These are phyloP conservation scores for Aspergillus novoparasiticus DNA, from an alignment of 2,329 filamentous ascomycete genomes.

Conservation along the genomic window DNA sequence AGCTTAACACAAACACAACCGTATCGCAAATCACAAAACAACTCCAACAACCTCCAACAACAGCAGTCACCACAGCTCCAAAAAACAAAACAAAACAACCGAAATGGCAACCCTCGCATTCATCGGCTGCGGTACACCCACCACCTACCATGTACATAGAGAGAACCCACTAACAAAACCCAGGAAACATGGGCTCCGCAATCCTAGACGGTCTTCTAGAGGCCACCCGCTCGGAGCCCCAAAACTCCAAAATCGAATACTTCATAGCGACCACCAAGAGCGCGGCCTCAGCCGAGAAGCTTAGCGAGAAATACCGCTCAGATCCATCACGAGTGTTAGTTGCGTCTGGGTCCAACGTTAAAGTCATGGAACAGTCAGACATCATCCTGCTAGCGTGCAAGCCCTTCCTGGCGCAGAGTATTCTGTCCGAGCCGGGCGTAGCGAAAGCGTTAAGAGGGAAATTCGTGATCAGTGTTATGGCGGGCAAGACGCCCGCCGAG, in stretches of 20 bases:
- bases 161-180: neutral
- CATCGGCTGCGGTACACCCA: slow-evolving; percentile 21
- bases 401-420: slow-evolving; percentile 45
- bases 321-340: slow-evolving; percentile 33
- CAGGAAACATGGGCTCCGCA: slow-evolving; percentile 43
- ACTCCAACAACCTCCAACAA: neutral
- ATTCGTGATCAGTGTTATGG: slow-evolving; percentile 53
- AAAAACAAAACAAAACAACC: neutral
- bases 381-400: slow-evolving; percentile 52
- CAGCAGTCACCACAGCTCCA: neutral
- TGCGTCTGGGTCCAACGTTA: slow-evolving; percentile 37
- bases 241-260: slow-evolving; percentile 12
- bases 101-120: slow-evolving; percentile 16
- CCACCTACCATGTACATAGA: neutral
- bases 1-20: neutral
- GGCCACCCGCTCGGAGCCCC: slow-evolving; percentile 18
- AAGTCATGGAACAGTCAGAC: slow-evolving; percentile 38
- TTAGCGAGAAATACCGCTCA: slow-evolving; percentile 31
- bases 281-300: slow-evolving; percentile 34
- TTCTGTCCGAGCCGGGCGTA: slow-evolving; percentile 41
- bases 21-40: neutral
- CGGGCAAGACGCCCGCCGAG: slow-evolving; percentile 45
- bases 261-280: slow-evolving; percentile 48
- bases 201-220: slow-evolving; percentile 38
- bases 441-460: slow-evolving; percentile 45